Evolutionary conservation across 768 basidiomycete species (phyloP).

Genomic region (Amanita jacksonii): DNA sequence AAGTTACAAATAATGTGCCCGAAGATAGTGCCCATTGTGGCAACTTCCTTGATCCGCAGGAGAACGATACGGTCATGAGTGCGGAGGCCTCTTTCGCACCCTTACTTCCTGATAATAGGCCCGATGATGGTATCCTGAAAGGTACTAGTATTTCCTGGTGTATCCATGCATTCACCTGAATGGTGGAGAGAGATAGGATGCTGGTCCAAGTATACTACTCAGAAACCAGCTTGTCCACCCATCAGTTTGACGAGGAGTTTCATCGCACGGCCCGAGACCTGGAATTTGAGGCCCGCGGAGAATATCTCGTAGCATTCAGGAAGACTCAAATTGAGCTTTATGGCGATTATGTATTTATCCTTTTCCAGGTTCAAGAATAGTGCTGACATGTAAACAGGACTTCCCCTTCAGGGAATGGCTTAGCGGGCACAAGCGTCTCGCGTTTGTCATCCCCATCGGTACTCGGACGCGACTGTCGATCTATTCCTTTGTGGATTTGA

Average conservation of each 20-base stretch:
- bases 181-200: constrained; percentile 66
- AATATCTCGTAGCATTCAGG: constrained; percentile 84
- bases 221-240: constrained; percentile 36
- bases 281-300: constrained; percentile 59
- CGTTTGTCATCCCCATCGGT: constrained; percentile 70
- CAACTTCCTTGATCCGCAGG: no score
- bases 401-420: constrained; percentile 62
- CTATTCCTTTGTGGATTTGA: constrained; percentile 80
- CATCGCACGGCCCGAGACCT: constrained; percentile 57
- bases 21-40: no score
- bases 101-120: constrained; percentile 16
- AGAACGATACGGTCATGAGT: background rate
- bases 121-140: constrained; percentile 59
- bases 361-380: background rate
- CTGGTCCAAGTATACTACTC: constrained; percentile 68
- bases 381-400: constrained; percentile 27
- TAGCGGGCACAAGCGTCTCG: constrained; percentile 65
- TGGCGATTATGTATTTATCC: constrained; percentile 55
- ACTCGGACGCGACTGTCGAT: constrained; percentile 63
- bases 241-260: constrained; percentile 54
- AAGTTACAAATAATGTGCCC: no score
- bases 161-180: constrained; percentile 10
- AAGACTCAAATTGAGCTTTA: constrained; percentile 74
- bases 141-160: constrained; percentile 34
- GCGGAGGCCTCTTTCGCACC: constrained; percentile 10